Percentiles rank a stretch among this genome's conserved stretches.
Evolutionary conservation across 106 monocot genomes (phyloP).

Genomic region (Dendrobium officinale): DNA sequence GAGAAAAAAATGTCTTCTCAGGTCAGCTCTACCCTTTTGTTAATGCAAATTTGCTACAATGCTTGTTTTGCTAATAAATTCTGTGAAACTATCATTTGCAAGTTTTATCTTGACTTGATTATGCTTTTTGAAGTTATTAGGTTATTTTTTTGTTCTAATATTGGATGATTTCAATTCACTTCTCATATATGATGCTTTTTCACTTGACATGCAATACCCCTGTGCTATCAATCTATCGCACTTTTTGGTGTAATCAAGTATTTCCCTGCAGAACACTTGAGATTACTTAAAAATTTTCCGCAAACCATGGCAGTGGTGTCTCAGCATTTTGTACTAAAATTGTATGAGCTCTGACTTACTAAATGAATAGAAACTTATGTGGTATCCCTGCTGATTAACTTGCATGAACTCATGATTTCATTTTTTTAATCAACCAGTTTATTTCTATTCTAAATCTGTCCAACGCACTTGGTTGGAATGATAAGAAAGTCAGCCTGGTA

Average conservation of each 20-base stretch:
- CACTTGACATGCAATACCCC: neutral
- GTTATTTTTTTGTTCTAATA: neutral
- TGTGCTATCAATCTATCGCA: neutral
- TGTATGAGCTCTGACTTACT: neutral
- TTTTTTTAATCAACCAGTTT: neutral
- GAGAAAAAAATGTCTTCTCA: slow-evolving; percentile 90
- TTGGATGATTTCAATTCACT: neutral
- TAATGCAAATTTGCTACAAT: neutral
- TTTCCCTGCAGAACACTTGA: neutral
- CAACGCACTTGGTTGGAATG: neutral
- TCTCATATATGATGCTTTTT: neutral
- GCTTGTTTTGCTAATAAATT: neutral
- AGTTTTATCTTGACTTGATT: neutral
- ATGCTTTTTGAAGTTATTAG: neutral
- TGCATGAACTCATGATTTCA: neutral
- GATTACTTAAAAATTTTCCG: neutral
- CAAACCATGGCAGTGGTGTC: neutral
- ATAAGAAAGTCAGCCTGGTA: neutral
- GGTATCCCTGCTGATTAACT: neutral
- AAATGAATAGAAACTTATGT: neutral
- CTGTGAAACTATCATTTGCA: neutral
- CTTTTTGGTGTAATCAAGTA: neutral
- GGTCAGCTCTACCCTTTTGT: slow-evolving; percentile 28
- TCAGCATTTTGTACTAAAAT: neutral
- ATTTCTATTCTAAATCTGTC: neutral